Evolutionary conservation across 148 eudicot genomes (phyloP).

Genomic region (Rhododendron vialii): DNA sequence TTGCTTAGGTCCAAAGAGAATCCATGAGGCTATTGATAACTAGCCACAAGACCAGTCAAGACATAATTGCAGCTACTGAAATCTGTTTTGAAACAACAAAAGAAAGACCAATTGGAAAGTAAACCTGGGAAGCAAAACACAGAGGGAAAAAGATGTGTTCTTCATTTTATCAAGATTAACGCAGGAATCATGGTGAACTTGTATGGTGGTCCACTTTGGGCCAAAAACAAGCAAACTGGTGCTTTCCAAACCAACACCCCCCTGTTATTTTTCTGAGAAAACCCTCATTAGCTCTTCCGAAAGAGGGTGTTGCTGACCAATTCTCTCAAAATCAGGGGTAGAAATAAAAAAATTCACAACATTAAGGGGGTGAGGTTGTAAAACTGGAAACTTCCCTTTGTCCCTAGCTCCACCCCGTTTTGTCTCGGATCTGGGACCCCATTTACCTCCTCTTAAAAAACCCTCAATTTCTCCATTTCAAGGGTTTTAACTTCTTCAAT

Average conservation of each 20-base stretch:
- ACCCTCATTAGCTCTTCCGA: not conserved
- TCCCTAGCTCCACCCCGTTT: not conserved
- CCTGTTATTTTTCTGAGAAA: not conserved
- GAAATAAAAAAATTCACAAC: not conserved
- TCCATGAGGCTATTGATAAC: not conserved
- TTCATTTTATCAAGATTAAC: not conserved
- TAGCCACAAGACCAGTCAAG: not conserved
- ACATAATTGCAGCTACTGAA: not conserved
- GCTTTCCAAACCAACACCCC: not conserved
- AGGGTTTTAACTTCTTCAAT: not conserved
- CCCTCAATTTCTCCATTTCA: not conserved
- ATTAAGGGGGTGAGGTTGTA: not conserved
- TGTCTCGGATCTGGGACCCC: not conserved
- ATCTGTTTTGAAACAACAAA: not conserved
- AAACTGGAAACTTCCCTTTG: not conserved
- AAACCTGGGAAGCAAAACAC: not conserved
- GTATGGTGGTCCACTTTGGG: not conserved
- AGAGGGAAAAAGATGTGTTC: not conserved
- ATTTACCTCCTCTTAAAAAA: not conserved
- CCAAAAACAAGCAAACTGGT: not conserved
- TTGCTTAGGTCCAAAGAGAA: not conserved
- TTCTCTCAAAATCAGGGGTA: not conserved
- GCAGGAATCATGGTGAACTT: not conserved
- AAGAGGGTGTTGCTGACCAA: not conserved
- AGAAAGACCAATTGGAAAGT: not conserved